Base-by-base conservation (phyloP, 2,329 filamentous ascomycete genomes). In the Neoscytalidium dimidiatum region DNA sequence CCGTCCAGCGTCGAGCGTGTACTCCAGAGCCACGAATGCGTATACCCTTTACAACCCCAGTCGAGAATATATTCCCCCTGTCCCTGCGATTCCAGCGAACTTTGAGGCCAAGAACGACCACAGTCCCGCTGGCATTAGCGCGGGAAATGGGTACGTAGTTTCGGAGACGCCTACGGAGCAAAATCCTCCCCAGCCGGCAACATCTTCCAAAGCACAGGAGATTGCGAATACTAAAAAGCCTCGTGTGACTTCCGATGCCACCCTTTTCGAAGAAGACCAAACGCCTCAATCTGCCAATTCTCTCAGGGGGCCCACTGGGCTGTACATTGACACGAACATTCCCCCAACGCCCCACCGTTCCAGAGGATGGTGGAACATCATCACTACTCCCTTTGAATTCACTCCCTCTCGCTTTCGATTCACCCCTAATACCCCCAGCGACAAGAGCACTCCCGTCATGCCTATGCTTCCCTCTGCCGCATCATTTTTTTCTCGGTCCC, bases 341-440 rank as follows among this genome's bases (percentile, higher is more conserved):
- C 70, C 78, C 5, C 86, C 84, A 44, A 86, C 85, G 29, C 83
- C 81, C 46, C 84, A 85, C 11, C 83, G 83, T 64, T 89, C 88
- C 28, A 83, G 84, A 66, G 90, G 90, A 21, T 93, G 90, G 90
- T 93, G 90, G 90, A 91, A 92, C 70, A 84, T 91, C 68, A 86
- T 93, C 64, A 88, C 85, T 7, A 91, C 90, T 1, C 90, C 90
- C 0, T 92, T 92, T 71, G 72, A 76, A 26, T 71, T 73, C 61
- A 74, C 80, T 67, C 68, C 77, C 52, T 68, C 74, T 70, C 71
- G 76, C 65, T 70, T 73, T 58, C 72, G 76, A 61, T 79, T 75
- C 71, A 73, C 73, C 4, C 70, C 73, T 58, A 69, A 66, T 28
- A 72, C 68, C 7, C 46, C 43, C 4, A 68, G 66, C 5, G 67